Base-by-base conservation (phyloP, 805 yeast species). In the Kuraishia cidri region DNA sequence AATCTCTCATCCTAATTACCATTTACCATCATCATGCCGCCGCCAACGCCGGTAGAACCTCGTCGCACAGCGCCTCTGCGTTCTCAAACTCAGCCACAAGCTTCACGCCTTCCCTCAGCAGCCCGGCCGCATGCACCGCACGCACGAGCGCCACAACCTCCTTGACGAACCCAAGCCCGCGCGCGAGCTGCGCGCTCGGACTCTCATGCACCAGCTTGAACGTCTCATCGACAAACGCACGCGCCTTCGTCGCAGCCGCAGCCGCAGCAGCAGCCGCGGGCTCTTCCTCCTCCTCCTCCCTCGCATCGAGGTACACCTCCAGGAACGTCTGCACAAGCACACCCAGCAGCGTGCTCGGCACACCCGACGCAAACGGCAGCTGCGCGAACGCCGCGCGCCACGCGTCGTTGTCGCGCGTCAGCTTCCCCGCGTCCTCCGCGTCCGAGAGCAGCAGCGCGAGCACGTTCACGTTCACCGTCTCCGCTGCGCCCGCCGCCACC, bases 341-440 rank as follows among this genome's bases (percentile, higher is more conserved):
- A 6, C 83, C 90, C 45, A 77, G 50, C 10, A 81, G 58, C 1
- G 85, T 75, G 46, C 67, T 79, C 37, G 83, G 79, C 21, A 73
- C 52, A 26, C 62, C 60, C 18, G 49, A 51, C 37, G 62, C 68
- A 46, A 82, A 84, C 8, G 95, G 95, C 32, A 80, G 45, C 37
- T 69, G 64, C 9, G 56, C 45, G 3, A 73, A 70, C 28, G 86
- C 53, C 6, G 57, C 39, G 30, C 64, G 57, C 95, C 95, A 86
- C 3, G 70, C 67, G 12, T 47, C 40, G 40, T 66, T 71, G 18
- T 39, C 39, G 34, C 58, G 58, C 1, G 58, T 51, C 7, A 65
- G 46, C 47, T 84, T 76, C 34, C 77, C 65, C 6, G 42, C 37
- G 30, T 72, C 75, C 43, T 75, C 81, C 33, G 70, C 72, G 20